Evolutionary conservation across 768 basidiomycete species (phyloP), one percentile per base, ranked within the genome.

Genomic region (Cystoderma amianthinum): DNA sequence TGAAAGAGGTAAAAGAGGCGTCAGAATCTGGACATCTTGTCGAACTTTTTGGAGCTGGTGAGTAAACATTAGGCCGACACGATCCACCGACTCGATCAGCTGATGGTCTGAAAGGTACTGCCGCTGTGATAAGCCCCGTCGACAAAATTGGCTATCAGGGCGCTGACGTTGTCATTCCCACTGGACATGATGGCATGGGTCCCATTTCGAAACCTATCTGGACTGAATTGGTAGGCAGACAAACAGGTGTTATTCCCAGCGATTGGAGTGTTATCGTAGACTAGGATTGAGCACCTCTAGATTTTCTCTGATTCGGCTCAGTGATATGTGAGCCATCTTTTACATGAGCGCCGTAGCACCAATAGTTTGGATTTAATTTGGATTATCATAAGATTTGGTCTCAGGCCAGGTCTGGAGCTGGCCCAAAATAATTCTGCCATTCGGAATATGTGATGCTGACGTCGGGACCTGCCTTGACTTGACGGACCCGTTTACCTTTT

Each of bases 31-130:
- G 84, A 9, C 67, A 61, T 10, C 71, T 97, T 7, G 69, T 82
- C 16, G 94, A 97, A 60, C 70, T 87, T 11, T 89, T 97, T 53
- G 85, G 85, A 35, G 75, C 86, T 22, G 93, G 94, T 57, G 56
- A 30, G 74, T 66, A 41, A 5, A 18, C 30, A 25, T 16, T 38
- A 39, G 10, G 18, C 19, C 11, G 7, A 20, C 25, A n/a, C n/a
- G n/a, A 6, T 42, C 21, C 17, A 42, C 28, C 32, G 7, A 42
- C 16, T 35, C 20, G 16, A 35, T 42, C 15, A 7, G 18, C 10
- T 23, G 9, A 10, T 5, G 20, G 15, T 41, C 74, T 71, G 11
- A 65, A 74, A 50, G 89, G 86, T 30, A 88, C 85, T 0, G 90
- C 88, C 5, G 87, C 78, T 22, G 76, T 90, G 43, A 81, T 92